Percentiles rank a stretch among this genome's conserved stretches.
Evolutionary conservation across 768 basidiomycete genomes (phyloP).

Genomic region (Auricularia cornea): DNA sequence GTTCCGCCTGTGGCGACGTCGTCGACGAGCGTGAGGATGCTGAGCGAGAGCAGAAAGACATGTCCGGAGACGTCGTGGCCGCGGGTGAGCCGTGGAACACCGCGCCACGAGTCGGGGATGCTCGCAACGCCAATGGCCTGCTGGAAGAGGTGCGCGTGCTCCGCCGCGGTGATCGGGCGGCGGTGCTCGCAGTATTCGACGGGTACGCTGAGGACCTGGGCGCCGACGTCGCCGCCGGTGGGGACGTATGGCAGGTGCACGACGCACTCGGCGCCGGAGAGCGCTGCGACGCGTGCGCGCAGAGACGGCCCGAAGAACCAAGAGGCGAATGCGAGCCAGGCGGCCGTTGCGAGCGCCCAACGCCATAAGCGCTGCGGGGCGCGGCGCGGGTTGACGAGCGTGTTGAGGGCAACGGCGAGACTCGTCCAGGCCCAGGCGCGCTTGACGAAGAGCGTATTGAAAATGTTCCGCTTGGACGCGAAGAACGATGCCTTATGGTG

Average conservation of each 20-base stretch:
- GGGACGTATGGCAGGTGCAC: slow-evolving; percentile 38
- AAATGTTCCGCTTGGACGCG: slow-evolving; percentile 67
- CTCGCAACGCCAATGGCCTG: slow-evolving; percentile 33
- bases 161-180: slow-evolving; percentile 42
- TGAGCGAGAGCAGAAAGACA: slow-evolving; percentile 79
- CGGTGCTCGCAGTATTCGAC: slow-evolving; percentile 46
- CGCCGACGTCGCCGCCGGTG: slow-evolving; percentile 14
- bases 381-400: slow-evolving; percentile 45
- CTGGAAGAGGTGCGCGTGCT: slow-evolving; percentile 59
- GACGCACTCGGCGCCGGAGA: slow-evolving; percentile 74
- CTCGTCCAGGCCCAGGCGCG: slow-evolving; percentile 88
- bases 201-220: slow-evolving; percentile 46
- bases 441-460: slow-evolving; percentile 88
- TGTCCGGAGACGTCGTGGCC: slow-evolving; percentile 96
- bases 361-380: slow-evolving; percentile 36
- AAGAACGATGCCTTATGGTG: slow-evolving; percentile 59
- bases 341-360: slow-evolving; percentile 49
- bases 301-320: slow-evolving; percentile 89
- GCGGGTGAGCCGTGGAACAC: slow-evolving; percentile 51
- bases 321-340: slow-evolving; percentile 67
- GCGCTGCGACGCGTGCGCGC: slow-evolving; percentile 52
- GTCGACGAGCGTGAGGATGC: slow-evolving; percentile 67
- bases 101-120: slow-evolving; percentile 13
- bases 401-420: slow-evolving; percentile 42
- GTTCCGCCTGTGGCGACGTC: slow-evolving; percentile 38